Evolutionary conservation across 371 early-diverging fungal species (phyloP).

Genomic region (Syncephalis fuscata): DNA sequence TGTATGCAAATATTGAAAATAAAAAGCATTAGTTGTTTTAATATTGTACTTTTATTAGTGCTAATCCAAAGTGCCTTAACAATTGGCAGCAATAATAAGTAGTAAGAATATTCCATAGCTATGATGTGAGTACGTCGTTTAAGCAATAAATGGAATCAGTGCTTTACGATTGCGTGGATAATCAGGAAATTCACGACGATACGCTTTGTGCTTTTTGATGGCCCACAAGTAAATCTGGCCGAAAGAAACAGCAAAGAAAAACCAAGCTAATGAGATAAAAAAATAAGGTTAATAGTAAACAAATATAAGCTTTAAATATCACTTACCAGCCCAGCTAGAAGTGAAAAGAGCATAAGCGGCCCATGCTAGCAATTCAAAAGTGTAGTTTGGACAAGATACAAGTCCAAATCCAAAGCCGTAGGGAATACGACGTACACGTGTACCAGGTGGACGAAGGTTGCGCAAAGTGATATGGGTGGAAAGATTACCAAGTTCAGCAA

Average conservation of each 20-base stretch:
- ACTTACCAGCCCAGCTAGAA: constrained; percentile 50
- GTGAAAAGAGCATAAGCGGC: constrained; percentile 52
- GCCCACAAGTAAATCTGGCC: constrained; percentile 95
- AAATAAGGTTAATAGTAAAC: background rate
- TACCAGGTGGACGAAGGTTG: constrained; percentile 84
- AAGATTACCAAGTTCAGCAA: constrained; percentile 75
- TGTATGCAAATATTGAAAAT: too few species aligned
- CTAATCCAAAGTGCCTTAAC: too few species aligned
- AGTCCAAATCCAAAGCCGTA: constrained; percentile 84
- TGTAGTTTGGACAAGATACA: constrained; percentile 88
- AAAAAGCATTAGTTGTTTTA: too few species aligned
- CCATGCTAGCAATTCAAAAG: constrained; percentile 85
- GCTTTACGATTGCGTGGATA: constrained; percentile 83
- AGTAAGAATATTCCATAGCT: too few species aligned
- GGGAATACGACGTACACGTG: constrained; percentile 76
- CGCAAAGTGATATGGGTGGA: constrained; percentile 74
- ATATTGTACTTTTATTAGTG: too few species aligned
- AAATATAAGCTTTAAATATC: background rate
- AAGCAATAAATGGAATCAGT: constrained; percentile 76
- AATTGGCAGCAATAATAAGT: too few species aligned
- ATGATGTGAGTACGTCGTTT: too few species aligned
- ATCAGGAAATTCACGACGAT: constrained; percentile 78
- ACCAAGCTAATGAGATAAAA: constrained; percentile 23
- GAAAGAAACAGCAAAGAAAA: constrained; percentile 67
- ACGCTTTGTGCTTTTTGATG: constrained; percentile 85